phyloP scores from a whole-genome alignment of 192 early-diverging fungal genomes.

The Geosiphon pyriformis region DNA sequence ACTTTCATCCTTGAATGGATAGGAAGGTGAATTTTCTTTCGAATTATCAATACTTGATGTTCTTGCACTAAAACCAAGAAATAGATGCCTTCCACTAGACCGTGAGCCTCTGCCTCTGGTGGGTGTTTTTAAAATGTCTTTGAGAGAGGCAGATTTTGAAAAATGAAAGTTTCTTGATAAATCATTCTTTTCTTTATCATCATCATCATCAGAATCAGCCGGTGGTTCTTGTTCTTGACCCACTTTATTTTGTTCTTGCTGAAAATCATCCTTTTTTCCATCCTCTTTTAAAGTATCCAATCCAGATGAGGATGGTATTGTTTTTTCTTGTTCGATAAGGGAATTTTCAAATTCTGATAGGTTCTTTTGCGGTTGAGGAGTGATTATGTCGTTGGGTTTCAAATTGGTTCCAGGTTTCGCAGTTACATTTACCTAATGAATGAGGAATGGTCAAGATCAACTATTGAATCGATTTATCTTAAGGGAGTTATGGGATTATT shows the following conservation, averaged over 20 bases:
- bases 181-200: conserved; percentile 12
- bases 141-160: background rate
- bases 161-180: conserved; percentile 9
- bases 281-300: background rate
- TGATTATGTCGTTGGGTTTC: background rate
- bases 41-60: no score
- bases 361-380: background rate
- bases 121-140: background rate
- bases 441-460: no score
- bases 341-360: background rate
- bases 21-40: no score
- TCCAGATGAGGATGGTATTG: background rate
- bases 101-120: background rate
- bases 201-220: background rate
- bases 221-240: background rate
- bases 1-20: background rate
- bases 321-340: background rate
- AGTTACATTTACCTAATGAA: no score
- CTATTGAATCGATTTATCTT: no score
- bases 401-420: no score
- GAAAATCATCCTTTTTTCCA: background rate
- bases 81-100: background rate
- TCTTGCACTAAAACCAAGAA: background rate
- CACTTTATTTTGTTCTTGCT: background rate
- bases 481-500: no score